These are phyloP conservation scores for Mortierella sp. DNA, from an alignment of 371 early-diverging fungal species.

Conservation along the genomic window DNA sequence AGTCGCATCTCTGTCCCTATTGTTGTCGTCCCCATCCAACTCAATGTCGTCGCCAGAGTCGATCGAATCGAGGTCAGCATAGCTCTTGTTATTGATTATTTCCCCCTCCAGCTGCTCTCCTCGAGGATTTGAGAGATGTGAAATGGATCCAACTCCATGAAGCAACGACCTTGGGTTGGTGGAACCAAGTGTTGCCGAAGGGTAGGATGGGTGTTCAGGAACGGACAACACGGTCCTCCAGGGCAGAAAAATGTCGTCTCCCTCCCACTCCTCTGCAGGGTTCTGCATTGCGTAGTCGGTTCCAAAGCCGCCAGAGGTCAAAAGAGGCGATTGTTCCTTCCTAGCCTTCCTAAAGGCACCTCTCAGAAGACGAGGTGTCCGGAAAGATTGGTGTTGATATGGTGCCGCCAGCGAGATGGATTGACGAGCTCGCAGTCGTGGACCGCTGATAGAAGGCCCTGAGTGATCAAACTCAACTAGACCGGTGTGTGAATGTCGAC, in stretches of 20 bases:
- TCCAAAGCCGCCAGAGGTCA: conserved; percentile 44
- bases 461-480: conserved; percentile 14
- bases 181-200: not conserved
- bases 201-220: not conserved
- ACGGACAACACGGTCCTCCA: not conserved
- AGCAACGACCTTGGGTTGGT: not conserved
- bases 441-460: not conserved
- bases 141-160: not conserved
- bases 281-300: conserved; percentile 14
- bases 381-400: conserved; percentile 26
- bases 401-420: conserved; percentile 17
- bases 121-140: not conserved
- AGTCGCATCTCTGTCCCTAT: not conserved
- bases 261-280: conserved; percentile 8
- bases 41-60: conserved; percentile 8
- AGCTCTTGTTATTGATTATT: not conserved
- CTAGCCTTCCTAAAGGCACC: conserved; percentile 39
- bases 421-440: conserved; percentile 23
- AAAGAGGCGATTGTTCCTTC: conserved; percentile 45
- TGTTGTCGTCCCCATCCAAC: not conserved
- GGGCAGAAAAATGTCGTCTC: conserved; percentile 3
- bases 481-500: conserved; percentile 48
- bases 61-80: conserved; percentile 7
- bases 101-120: not conserved
- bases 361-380: conserved; percentile 34